A percentile compares a stretch with the other conserved stretches of the same genome.
phyloP scores from a whole-genome alignment of 2,329 filamentous ascomycete genomes.

The Beauveria sp. region DNA sequence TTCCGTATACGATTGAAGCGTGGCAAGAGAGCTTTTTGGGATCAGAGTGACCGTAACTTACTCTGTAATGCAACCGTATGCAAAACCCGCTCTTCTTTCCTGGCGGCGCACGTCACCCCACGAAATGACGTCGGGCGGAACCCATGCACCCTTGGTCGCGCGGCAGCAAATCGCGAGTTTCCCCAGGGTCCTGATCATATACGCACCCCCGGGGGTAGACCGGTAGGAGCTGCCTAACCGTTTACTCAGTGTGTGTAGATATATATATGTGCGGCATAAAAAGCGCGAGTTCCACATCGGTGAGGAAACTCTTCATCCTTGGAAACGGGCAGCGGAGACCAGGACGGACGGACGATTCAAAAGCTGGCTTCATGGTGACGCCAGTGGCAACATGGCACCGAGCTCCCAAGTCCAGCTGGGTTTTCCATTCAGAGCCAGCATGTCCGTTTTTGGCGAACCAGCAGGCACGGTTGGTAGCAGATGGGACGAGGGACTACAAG shows the following conservation, averaged over 20 bases:
- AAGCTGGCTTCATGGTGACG: background rate
- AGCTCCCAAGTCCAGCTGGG: background rate
- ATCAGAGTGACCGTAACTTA: background rate
- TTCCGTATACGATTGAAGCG: background rate
- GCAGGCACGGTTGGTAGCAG: background rate
- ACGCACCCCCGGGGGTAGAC: background rate
- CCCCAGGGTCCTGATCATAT: background rate
- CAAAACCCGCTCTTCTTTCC: background rate
- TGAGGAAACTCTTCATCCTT: background rate
- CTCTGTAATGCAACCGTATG: background rate
- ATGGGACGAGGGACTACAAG: background rate
- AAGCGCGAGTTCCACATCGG: slow-evolving; percentile 3
- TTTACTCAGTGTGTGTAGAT: background rate
- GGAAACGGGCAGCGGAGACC: background rate
- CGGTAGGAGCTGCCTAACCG: background rate
- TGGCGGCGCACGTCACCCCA: background rate
- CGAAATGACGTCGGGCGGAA: background rate
- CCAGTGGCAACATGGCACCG: background rate
- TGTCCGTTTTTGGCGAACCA: background rate
- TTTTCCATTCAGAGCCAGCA: background rate
- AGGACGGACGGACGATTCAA: background rate
- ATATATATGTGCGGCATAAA: background rate
- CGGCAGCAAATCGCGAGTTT: background rate
- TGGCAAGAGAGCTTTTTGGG: background rate
- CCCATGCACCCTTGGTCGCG: background rate